phyloP scores from a whole-genome alignment of 192 early-diverging fungal genomes.

The Backusella sp. region DNA sequence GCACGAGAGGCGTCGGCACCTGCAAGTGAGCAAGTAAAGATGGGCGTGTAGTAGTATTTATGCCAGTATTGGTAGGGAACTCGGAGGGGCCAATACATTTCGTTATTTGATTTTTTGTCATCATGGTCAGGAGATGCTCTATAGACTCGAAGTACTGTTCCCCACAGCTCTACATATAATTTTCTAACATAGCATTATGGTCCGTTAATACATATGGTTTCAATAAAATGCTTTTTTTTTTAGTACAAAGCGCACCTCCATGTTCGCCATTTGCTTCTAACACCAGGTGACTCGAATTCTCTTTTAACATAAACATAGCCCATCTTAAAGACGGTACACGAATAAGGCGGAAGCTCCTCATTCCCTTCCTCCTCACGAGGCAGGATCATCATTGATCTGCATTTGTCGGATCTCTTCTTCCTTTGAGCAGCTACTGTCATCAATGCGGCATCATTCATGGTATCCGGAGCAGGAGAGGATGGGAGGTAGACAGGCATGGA shows the following conservation, averaged over 20 bases:
- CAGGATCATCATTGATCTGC: slow-evolving; percentile 10
- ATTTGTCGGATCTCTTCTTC: background rate
- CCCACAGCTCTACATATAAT: slow-evolving; percentile 46
- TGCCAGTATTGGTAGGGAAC: slow-evolving; percentile 1
- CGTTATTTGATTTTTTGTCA: background rate
- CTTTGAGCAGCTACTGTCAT: background rate
- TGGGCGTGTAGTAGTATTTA: slow-evolving; percentile 19
- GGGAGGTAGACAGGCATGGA: slow-evolving; percentile 16
- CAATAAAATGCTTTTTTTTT: background rate
- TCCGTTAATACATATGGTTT: background rate
- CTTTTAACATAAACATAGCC: slow-evolving; percentile 50
- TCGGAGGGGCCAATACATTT: background rate
- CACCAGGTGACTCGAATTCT: slow-evolving; percentile 37
- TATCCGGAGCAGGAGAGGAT: background rate
- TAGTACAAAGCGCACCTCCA: slow-evolving; percentile 36
- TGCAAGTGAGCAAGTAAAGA: slow-evolving; percentile 17
- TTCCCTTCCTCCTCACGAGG: slow-evolving; percentile 43
- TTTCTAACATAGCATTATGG: slow-evolving; percentile 22
- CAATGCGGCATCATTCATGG: background rate
- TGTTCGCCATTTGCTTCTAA: slow-evolving; percentile 34
- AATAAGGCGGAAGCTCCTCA: slow-evolving; percentile 43
- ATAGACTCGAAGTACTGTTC: slow-evolving; percentile 33
- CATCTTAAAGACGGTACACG: slow-evolving; percentile 46
- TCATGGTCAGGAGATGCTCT: slow-evolving; percentile 10
- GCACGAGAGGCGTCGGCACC: slow-evolving; percentile 34